Conservation (phyloP, 1,284 basidiomycete genomes). For the Trichosporon sp. region DNA sequence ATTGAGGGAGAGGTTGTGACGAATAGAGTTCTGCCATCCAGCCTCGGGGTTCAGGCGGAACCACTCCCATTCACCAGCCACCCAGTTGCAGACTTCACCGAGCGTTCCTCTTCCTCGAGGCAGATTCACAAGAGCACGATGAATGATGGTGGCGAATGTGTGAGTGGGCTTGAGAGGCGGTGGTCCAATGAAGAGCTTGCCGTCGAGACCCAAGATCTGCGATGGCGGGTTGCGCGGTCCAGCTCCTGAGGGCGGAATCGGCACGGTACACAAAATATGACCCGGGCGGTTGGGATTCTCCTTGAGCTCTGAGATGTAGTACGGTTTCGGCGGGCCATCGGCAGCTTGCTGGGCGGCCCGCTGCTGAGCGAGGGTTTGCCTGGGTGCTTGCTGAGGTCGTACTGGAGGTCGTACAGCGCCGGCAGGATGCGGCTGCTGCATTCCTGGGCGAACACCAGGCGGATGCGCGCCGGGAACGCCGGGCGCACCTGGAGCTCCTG, state of each 20-base stretch:
- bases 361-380: slow-evolving; percentile 6
- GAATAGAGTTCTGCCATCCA: slow-evolving; percentile 90
- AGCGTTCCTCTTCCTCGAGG: slow-evolving; percentile 72
- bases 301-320: slow-evolving; percentile 40
- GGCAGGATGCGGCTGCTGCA: background rate
- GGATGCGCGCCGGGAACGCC: background rate
- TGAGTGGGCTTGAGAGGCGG: slow-evolving; percentile 45
- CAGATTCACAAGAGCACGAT: slow-evolving; percentile 40
- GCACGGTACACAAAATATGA: slow-evolving; percentile 44
- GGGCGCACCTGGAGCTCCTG: background rate
- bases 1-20: slow-evolving; percentile 83
- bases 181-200: slow-evolving; percentile 45
- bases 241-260: slow-evolving; percentile 44
- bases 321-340: slow-evolving; percentile 31
- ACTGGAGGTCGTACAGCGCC: background rate
- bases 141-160: slow-evolving; percentile 48
- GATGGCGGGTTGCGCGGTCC: slow-evolving; percentile 42
- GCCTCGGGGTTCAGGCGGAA: slow-evolving; percentile 72
- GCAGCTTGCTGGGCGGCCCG: slow-evolving; percentile 10
- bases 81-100: slow-evolving; percentile 88
- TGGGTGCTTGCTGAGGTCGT: slow-evolving; percentile 3
- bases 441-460: slow-evolving; percentile 5
- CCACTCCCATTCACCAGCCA: slow-evolving; percentile 79
- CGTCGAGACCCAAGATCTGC: slow-evolving; percentile 44
- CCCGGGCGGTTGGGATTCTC: slow-evolving; percentile 41